A percentile compares a stretch with the other conserved stretches of the same genome.
These are phyloP conservation scores for Hirschfeldia incana DNA, from an alignment of 345 rosid genomes.

Conservation along the genomic window DNA sequence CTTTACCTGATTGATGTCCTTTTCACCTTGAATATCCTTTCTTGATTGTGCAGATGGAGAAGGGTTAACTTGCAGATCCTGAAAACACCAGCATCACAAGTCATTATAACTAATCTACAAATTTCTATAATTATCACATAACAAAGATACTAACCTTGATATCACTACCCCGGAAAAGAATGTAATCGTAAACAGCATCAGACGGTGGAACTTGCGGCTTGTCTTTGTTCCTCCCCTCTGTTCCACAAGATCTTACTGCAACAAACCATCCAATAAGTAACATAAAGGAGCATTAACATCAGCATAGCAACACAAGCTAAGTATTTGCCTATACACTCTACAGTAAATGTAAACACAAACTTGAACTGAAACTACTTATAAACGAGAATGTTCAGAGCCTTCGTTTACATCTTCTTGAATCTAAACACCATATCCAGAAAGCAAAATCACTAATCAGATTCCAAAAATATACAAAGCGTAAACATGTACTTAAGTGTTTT, in stretches of 20 bases:
- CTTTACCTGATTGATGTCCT: constrained; percentile 22
- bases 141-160: constrained; percentile 46
- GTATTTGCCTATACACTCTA: neutral
- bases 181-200: constrained; percentile 56
- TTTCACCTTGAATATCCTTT: constrained; percentile 29
- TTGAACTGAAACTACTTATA: neutral
- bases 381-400: neutral
- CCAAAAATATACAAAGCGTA: neutral
- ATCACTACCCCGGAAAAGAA: constrained; percentile 65
- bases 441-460: neutral
- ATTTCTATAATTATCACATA: neutral
- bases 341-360: neutral
- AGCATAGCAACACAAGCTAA: neutral
- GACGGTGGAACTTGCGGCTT: constrained; percentile 52
- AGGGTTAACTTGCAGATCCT: constrained; percentile 93
- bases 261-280: constrained; percentile 15
- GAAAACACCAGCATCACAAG: constrained; percentile 26
- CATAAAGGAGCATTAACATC: neutral
- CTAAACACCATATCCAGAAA: constrained; percentile 6
- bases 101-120: neutral
- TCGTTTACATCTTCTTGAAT: neutral
- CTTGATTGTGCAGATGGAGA: constrained; percentile 63
- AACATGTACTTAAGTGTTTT: neutral
- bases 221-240: constrained; percentile 64
- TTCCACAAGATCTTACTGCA: constrained; percentile 62